A percentile compares a stretch with the other conserved stretches of the same genome.
These are phyloP conservation scores for Microdochium bolleyi DNA, from an alignment of 2,329 filamentous ascomycete species.

Conservation along the genomic window DNA sequence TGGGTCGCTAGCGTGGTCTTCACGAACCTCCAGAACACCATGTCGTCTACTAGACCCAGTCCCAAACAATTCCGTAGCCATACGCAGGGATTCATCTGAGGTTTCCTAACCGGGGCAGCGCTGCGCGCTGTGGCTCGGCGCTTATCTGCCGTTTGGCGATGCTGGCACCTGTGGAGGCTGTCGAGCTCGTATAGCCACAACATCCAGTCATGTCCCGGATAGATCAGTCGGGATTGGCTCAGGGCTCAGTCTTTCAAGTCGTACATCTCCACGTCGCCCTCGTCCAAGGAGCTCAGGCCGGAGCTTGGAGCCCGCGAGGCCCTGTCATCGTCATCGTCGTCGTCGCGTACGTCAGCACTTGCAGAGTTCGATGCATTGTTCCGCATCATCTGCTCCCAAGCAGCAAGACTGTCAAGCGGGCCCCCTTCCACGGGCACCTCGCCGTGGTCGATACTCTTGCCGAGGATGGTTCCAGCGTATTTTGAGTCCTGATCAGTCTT, in stretches of 20 bases:
- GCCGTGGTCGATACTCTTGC: slow-evolving; percentile 62
- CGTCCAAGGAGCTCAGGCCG: slow-evolving; percentile 48
- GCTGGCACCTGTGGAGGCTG: too few species aligned
- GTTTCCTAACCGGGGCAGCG: too few species aligned
- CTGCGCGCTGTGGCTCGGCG: too few species aligned
- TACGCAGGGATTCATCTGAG: too few species aligned
- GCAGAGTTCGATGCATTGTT: background rate
- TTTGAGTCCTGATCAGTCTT: slow-evolving; percentile 82
- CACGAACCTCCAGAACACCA: too few species aligned
- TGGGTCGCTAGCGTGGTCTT: too few species aligned
- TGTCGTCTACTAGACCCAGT: too few species aligned
- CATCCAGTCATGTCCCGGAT: too few species aligned
- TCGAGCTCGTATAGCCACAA: too few species aligned
- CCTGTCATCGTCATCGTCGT: slow-evolving; percentile 21
- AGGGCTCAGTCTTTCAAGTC: slow-evolving; percentile 9
- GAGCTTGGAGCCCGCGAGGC: slow-evolving; percentile 37
- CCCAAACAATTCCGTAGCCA: too few species aligned
- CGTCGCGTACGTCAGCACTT: slow-evolving; percentile 12
- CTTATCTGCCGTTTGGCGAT: too few species aligned
- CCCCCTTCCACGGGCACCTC: slow-evolving; percentile 75
- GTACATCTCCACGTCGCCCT: slow-evolving; percentile 34
- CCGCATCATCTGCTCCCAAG: slow-evolving; percentile 48
- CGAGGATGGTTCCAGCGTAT: slow-evolving; percentile 77
- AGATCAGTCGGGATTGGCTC: too few species aligned
- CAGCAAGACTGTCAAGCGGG: slow-evolving; percentile 54